These are phyloP conservation scores for Bimuria novae-zelandiae DNA, from an alignment of 2,329 filamentous ascomycete species.

Conservation along the genomic window DNA sequence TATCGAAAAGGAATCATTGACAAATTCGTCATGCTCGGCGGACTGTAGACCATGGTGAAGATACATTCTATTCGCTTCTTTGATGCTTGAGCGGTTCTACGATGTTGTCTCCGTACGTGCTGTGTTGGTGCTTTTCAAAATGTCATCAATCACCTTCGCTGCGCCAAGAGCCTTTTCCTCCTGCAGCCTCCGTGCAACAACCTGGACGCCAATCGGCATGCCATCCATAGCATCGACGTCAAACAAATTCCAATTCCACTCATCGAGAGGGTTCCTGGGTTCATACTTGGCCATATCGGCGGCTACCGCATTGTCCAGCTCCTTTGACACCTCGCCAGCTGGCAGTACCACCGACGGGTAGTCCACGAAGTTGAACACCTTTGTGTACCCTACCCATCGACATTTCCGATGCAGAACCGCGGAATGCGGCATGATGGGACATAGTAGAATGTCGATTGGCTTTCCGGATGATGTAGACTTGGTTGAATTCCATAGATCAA, in stretches of 20 bases:
- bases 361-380: slow-evolving; percentile 66
- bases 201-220: slow-evolving; percentile 44
- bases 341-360: slow-evolving; percentile 64
- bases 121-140: too few species aligned
- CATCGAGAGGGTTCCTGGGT: slow-evolving; percentile 57
- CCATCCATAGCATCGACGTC: slow-evolving; percentile 41
- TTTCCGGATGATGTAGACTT: slow-evolving; percentile 51
- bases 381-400: slow-evolving; percentile 62
- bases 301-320: slow-evolving; percentile 43
- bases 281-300: slow-evolving; percentile 42
- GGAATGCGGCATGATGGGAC: slow-evolving; percentile 65
- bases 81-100: too few species aligned
- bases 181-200: slow-evolving; percentile 42
- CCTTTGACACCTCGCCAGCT: slow-evolving; percentile 52
- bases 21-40: too few species aligned
- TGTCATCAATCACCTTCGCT: slow-evolving; percentile 33
- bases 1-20: too few species aligned
- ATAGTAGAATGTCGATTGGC: slow-evolving; percentile 60
- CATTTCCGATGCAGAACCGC: slow-evolving; percentile 56
- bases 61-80: too few species aligned
- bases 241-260: slow-evolving; percentile 56
- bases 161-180: slow-evolving; percentile 48
- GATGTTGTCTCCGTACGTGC: too few species aligned
- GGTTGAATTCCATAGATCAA: slow-evolving; percentile 62
- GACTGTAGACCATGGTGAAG: too few species aligned